These are phyloP conservation scores for Colletotrichum shisoi DNA, from an alignment of 2,329 filamentous ascomycete genomes.

Conservation along the genomic window DNA sequence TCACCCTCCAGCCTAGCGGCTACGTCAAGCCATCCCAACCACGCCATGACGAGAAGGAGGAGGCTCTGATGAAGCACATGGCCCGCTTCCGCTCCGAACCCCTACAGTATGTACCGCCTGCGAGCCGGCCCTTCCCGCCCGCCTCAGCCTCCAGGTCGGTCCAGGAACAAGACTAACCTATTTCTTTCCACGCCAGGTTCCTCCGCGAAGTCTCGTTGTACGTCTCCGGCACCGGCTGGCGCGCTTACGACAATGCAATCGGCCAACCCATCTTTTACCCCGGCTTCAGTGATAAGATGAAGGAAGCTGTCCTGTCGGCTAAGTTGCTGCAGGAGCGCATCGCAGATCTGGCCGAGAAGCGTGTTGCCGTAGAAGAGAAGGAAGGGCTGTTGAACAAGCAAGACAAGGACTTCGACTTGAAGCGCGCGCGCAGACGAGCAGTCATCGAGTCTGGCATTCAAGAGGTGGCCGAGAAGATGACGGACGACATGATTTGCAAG, in stretches of 20 bases:
- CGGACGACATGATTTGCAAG: conserved; percentile 98
- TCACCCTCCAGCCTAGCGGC: conserved; percentile 77
- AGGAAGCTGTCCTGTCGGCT: conserved; percentile 75
- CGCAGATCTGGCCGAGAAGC: conserved; percentile 74
- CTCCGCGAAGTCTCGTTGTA: conserved; percentile 92
- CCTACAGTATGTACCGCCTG: conserved; percentile 57
- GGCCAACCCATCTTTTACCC: conserved; percentile 93
- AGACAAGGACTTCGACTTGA: conserved; percentile 62
- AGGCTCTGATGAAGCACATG: conserved; percentile 80
- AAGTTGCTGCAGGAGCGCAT: conserved; percentile 79
- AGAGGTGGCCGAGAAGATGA: conserved; percentile 84
- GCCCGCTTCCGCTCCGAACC: conserved; percentile 81
- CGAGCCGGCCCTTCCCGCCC: conserved; percentile 8
- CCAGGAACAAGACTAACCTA: conserved; percentile 33
- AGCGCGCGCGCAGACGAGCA: conserved; percentile 63
- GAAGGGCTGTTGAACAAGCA: conserved; percentile 71
- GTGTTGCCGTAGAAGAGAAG: conserved; percentile 77
- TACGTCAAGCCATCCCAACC: conserved; percentile 62
- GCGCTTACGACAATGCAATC: conserved; percentile 87
- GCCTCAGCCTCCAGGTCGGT: conserved; percentile 8
- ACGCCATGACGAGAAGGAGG: conserved; percentile 65
- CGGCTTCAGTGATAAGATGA: conserved; percentile 93
- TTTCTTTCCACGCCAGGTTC: conserved; percentile 64
- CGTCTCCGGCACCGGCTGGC: conserved; percentile 93
- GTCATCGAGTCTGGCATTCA: conserved; percentile 77